phyloP scores from a whole-genome alignment of 805 yeast genomes.

The Spathaspora arborariae region DNA sequence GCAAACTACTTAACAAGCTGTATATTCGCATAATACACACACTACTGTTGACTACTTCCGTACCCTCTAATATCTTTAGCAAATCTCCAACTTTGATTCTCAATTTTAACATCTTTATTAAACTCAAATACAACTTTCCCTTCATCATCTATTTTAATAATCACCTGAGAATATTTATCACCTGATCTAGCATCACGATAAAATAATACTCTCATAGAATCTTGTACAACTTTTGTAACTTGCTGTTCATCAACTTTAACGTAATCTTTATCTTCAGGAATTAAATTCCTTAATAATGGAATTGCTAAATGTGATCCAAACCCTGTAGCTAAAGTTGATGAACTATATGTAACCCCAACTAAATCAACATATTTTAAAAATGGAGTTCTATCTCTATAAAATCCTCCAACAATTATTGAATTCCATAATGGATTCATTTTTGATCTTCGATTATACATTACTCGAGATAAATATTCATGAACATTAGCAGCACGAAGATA shows the following conservation, averaged over 20 bases:
- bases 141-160: constrained; percentile 43
- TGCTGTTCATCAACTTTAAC: constrained; percentile 63
- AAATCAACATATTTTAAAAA: constrained; percentile 84
- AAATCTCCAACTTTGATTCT: constrained; percentile 83
- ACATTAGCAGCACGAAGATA: constrained; percentile 78
- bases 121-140: constrained; percentile 53
- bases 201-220: constrained; percentile 90
- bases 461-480: constrained; percentile 80
- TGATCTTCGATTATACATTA: constrained; percentile 81
- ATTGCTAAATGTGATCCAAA: constrained; percentile 94
- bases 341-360: constrained; percentile 83
- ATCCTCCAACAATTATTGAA: constrained; percentile 86
- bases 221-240: constrained; percentile 73
- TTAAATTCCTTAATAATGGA: constrained; percentile 83
- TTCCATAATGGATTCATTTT: constrained; percentile 98
- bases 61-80: constrained; percentile 88
- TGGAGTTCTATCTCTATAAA: constrained; percentile 60
- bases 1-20: too few relatives aligned
- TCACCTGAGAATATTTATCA: constrained; percentile 79
- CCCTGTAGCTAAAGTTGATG: constrained; percentile 93
- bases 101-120: constrained; percentile 64
- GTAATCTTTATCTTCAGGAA: constrained; percentile 75
- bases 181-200: constrained; percentile 95
- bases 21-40: neutral
- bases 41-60: constrained; percentile 59